Evolutionary conservation across 768 basidiomycete species (phyloP).

Genomic region (Hypholoma sublateritium): DNA sequence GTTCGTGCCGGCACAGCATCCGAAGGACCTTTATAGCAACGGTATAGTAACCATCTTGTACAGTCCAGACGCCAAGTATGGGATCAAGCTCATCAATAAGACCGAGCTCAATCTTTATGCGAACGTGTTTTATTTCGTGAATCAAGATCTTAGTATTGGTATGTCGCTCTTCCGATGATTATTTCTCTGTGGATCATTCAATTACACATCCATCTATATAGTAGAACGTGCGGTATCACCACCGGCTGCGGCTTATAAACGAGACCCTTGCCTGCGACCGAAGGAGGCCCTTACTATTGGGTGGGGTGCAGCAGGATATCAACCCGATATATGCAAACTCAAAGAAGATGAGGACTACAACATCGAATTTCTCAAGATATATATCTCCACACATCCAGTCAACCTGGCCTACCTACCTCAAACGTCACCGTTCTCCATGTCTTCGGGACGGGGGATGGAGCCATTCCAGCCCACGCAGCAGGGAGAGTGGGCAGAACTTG

Average conservation of each 20-base stretch:
- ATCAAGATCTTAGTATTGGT: not conserved
- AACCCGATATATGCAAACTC: not conserved
- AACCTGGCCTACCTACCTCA: not conserved
- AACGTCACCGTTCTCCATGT: not conserved
- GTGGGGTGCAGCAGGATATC: too few relatives aligned
- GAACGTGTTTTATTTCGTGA: not conserved
- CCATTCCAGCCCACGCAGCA: not conserved
- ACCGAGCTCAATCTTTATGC: not conserved
- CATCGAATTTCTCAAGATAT: not conserved
- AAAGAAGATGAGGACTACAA: not conserved
- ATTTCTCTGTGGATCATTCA: not conserved
- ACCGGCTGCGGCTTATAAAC: too few relatives aligned
- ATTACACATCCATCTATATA: not conserved
- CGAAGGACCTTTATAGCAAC: not conserved
- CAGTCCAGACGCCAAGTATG: not conserved
- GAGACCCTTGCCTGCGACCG: too few relatives aligned
- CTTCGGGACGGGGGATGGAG: not conserved
- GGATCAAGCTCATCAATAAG: not conserved
- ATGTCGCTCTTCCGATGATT: not conserved
- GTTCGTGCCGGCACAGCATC: not conserved
- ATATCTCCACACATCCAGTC: not conserved
- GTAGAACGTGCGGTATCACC: not conserved
- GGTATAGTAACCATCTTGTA: not conserved
- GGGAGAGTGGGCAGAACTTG: not conserved
- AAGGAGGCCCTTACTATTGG: too few relatives aligned